Conservation (phyloP, 306 rosid species). For the Myrica gale region DNA sequence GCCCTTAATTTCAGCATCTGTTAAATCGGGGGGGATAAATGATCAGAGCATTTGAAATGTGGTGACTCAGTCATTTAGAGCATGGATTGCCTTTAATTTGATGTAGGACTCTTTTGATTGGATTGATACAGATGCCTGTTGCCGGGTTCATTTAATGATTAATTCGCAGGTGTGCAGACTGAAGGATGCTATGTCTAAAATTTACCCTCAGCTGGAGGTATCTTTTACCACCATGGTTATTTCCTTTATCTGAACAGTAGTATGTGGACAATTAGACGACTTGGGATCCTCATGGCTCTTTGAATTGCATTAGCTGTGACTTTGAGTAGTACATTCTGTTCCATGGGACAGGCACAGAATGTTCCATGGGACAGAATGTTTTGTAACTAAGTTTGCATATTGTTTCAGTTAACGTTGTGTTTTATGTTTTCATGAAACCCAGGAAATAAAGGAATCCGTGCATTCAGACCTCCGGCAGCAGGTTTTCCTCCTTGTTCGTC, state of each 20-base stretch:
- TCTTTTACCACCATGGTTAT: constrained; percentile 2
- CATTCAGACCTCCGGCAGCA: constrained; percentile 82
- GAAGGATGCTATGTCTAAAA: constrained; percentile 89
- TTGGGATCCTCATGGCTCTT: neutral
- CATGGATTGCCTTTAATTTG: neutral
- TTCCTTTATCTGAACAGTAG: neutral
- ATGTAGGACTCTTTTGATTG: constrained; percentile 5
- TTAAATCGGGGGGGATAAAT: constrained; percentile 9
- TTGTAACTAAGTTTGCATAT: neutral
- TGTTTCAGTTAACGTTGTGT: neutral
- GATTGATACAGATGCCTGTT: constrained; percentile 25
- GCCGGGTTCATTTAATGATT: constrained; percentile 27
- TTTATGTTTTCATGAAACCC: constrained; percentile 27
- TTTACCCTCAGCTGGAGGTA: constrained; percentile 92
- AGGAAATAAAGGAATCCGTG: constrained; percentile 84
- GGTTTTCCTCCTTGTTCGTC: constrained; percentile 88
- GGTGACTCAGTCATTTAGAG: neutral
- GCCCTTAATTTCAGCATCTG: constrained; percentile 18
- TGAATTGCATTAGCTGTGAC: neutral
- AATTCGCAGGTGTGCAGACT: constrained; percentile 68
- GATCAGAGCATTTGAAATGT: constrained; percentile 12
- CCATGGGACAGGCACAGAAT: no score
- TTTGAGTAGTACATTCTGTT: neutral
- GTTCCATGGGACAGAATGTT: no score
- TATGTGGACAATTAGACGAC: neutral